These are phyloP conservation scores for Globisporangium barbulae DNA, from an alignment of 352 stramenopile genomes.

Conservation along the genomic window DNA sequence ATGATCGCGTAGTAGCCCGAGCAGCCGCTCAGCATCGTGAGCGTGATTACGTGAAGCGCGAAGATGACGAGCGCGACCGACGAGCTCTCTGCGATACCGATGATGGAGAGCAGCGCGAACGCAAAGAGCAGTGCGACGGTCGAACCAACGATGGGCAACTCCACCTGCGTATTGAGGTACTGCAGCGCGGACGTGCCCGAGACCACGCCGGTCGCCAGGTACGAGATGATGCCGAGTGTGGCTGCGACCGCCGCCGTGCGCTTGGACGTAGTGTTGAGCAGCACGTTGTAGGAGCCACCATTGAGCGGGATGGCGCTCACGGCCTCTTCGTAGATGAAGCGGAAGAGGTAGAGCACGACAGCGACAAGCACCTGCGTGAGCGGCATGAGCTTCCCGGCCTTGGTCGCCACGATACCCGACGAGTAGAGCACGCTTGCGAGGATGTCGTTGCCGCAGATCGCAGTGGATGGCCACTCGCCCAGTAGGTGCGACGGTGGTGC, in stretches of 20 bases:
- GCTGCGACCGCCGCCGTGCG: slow-evolving; percentile 84
- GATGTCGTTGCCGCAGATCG: slow-evolving; percentile 92
- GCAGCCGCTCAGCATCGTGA: slow-evolving; percentile 66
- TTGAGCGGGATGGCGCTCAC: slow-evolving; percentile 90
- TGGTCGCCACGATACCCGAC: slow-evolving; percentile 58
- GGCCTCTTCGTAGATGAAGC: slow-evolving; percentile 90
- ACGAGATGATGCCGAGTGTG: slow-evolving; percentile 89
- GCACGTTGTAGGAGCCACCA: slow-evolving; percentile 89
- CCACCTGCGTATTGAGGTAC: slow-evolving; percentile 58
- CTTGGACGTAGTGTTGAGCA: slow-evolving; percentile 92
- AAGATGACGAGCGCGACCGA: slow-evolving; percentile 86
- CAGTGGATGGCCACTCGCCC: slow-evolving; percentile 82
- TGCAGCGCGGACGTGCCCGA: slow-evolving; percentile 56
- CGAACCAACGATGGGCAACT: slow-evolving; percentile 35
- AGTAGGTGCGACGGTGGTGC: slow-evolving; percentile 31
- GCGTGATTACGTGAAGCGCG: slow-evolving; percentile 69
- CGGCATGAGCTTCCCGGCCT: slow-evolving; percentile 84
- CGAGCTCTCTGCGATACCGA: slow-evolving; percentile 87
- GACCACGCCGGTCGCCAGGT: slow-evolving; percentile 86
- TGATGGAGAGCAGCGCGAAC: slow-evolving; percentile 77
- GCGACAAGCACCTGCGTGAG: slow-evolving; percentile 80
- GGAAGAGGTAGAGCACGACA: slow-evolving; percentile 62
- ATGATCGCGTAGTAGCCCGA: slow-evolving; percentile 64
- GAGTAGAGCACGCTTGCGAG: slow-evolving; percentile 87
- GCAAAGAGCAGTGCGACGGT: slow-evolving; percentile 68